These are phyloP conservation scores for Rubus idaeus DNA, from an alignment of 306 rosid genomes.

Conservation along the genomic window DNA sequence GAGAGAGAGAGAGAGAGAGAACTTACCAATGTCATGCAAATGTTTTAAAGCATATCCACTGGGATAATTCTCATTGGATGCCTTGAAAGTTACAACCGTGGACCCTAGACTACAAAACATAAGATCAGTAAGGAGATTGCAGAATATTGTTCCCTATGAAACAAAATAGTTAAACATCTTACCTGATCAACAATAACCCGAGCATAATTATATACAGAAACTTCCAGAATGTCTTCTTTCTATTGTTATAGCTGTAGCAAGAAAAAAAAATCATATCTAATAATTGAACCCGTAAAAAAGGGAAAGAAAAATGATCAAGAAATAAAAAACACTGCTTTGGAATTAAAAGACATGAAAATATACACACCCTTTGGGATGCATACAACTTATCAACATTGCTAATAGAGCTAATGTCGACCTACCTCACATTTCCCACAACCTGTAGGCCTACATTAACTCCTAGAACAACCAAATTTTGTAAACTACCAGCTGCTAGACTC, in stretches of 20 bases:
- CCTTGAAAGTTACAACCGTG: conserved; percentile 69
- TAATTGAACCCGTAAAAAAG: neutral
- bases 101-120: conserved; percentile 76
- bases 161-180: conserved; percentile 29
- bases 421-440: too few relatives aligned
- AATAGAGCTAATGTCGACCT: neutral
- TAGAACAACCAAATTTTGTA: too few relatives aligned
- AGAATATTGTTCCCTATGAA: conserved; percentile 4
- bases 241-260: conserved; percentile 86
- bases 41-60: conserved; percentile 82
- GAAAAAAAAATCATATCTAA: conserved; percentile 18
- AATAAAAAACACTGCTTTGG: neutral
- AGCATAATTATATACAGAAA: conserved; percentile 59
- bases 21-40: conserved; percentile 66
- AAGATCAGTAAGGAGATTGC: conserved; percentile 34
- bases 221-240: conserved; percentile 74
- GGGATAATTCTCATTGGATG: conserved; percentile 86
- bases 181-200: conserved; percentile 75
- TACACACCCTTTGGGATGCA: neutral
- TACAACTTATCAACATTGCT: neutral
- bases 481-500: too few relatives aligned
- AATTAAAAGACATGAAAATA: neutral
- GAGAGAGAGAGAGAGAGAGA: neutral
- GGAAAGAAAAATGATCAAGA: neutral
- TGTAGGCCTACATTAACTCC: too few relatives aligned